Percentiles rank a stretch among this genome's conserved stretches.
These are phyloP conservation scores for Globisporangium lucens DNA, from an alignment of 352 stramenopile genomes.

Conservation along the genomic window DNA sequence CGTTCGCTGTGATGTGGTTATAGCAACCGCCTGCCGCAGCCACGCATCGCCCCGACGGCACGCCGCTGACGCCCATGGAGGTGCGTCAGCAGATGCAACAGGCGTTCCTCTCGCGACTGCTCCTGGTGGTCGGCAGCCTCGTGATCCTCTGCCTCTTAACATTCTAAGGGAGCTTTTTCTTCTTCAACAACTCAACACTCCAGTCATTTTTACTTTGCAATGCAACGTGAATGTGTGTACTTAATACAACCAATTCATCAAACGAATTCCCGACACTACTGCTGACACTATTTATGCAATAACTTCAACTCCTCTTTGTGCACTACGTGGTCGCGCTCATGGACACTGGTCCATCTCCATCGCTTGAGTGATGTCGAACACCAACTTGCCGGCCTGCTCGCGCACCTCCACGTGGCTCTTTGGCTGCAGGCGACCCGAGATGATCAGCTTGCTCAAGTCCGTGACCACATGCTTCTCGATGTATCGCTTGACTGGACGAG, in stretches of 20 bases:
- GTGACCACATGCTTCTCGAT: slow-evolving; percentile 95
- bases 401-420: slow-evolving; percentile 69
- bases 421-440: slow-evolving; percentile 43
- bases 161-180: slow-evolving; percentile 34
- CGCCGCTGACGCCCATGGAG: slow-evolving; percentile 48
- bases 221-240: background rate
- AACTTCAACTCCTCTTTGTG: background rate
- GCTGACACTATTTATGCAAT: background rate
- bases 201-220: background rate
- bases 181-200: background rate
- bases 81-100: slow-evolving; percentile 66
- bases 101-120: slow-evolving; percentile 64
- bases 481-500: slow-evolving; percentile 94
- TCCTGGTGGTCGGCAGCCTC: slow-evolving; percentile 67
- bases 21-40: slow-evolving; percentile 36
- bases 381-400: slow-evolving; percentile 41
- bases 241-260: background rate
- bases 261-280: background rate
- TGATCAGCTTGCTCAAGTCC: slow-evolving; percentile 70
- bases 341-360: slow-evolving; percentile 31
- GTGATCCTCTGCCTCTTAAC: slow-evolving; percentile 70
- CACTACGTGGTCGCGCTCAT: background rate
- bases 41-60: slow-evolving; percentile 42
- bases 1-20: too few relatives aligned
- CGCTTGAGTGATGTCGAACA: slow-evolving; percentile 41